Base-by-base conservation (phyloP, 2,329 filamentous ascomycete species). In the Chaetomiaceae sp. region DNA sequence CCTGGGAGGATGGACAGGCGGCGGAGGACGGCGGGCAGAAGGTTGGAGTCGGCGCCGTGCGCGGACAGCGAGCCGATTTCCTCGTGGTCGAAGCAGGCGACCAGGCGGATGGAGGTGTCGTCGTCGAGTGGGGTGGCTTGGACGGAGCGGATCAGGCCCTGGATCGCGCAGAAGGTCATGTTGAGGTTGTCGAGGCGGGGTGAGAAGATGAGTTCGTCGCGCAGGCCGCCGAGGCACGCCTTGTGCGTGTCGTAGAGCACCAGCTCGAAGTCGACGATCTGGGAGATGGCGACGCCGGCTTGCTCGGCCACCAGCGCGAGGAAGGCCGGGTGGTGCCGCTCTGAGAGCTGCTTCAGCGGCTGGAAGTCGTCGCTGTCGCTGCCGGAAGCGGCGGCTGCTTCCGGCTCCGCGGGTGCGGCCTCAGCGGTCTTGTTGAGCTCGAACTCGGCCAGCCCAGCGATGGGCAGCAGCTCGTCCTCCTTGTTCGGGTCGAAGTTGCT, bases 211-310 rank as follows among this genome's bases (percentile, higher is more conserved):
- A 98, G 86, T 67, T 98, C 93, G 61, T 96, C 85, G 64, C 87
- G 85, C 56, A 98, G 70, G 29, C 93, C 93, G 49, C 93, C 93
- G 14, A 98, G 78, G 62, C 83, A 87, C 1, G 90, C 81, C 62
- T 91, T 86, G 62, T 98, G 93, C 9, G 89, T 94, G 65, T 98
- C 93, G 68, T 95, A 98, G 34, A 98, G 81, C n/a, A 96, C 80
- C 59, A 96, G 79, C 70, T 98, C 93, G 59, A 98, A 98, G 68
- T 98, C 93, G 39, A 93, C 72, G 15, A 98, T 77, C 49, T 90
- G 81, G 3, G 80, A 71, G 0, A 84, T 75, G 15, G 79, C 68
- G 27, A 86, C 84, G 6, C 78, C 84, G 2, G 86, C 84, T 61
- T 95, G 82, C 29, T 82, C 73, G 24, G 93, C 90, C 55, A 98